Base-by-base conservation (phyloP, 2,329 filamentous ascomycete genomes). In the Capronia coronata region DNA sequence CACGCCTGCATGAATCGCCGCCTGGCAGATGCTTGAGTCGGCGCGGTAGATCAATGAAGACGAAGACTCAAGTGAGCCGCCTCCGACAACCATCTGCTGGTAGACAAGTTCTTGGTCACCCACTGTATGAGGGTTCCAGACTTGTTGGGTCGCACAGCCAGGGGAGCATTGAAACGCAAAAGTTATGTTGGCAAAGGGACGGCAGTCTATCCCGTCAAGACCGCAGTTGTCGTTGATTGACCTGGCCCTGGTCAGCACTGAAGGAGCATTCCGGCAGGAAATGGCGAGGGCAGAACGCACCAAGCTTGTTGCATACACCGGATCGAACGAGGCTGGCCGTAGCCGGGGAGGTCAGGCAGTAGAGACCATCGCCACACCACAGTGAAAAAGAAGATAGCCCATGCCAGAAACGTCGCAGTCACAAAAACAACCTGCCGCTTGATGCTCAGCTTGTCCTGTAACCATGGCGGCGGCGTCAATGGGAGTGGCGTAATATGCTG, bases 11-110 rank as follows among this genome's bases (percentile, higher is more conserved):
- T 82, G 79, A 16, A 82, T 71, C 34, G 78, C 79, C 2, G 78
- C 74, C 13, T 71, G 73, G 58, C 79, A 82, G 51, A 82, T 77
- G 62, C 78, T 80, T 2, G 77, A 80, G 60, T 82, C 79, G 14
- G 74, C 76, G 11, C 79, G 75, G 59, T 82, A 82, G 47, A 74
- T 66, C 14, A 32, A 21, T 1, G 72, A 69, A 47, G 69, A 67
- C 3, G 67, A 63, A 3, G 66, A 64, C 18, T 67, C 62, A 18
- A 25, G 13, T 5, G 67, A 63, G 3, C 68, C 65, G 1, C 78
- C 78, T 21, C 78, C 78, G 30, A 82, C 66, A 1, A 81, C 75
- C 2, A 80, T 63, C 6, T 68, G 71, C 34, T 68, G 68, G 57
- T 80, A 81, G 49, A 76, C 76, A 32, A 77, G 65, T 48, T 75